Evolutionary conservation across 495 filamentous ascomycete species (phyloP).

Genomic region (Penicillium diatomitis): DNA sequence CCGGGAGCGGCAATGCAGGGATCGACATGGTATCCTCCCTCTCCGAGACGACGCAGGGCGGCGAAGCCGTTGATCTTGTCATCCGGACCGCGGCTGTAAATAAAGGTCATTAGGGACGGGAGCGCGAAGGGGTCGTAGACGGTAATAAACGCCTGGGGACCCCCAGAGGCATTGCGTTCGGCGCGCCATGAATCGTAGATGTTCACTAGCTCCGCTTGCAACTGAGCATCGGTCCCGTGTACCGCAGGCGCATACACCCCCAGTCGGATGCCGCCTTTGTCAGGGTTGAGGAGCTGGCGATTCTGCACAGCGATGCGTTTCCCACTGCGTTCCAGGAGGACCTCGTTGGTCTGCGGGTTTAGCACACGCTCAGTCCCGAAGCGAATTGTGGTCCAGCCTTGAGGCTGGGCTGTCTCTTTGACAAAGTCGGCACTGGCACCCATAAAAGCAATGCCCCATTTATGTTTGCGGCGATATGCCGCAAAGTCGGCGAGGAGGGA

Average conservation of each 20-base stretch:
- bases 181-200: slow-evolving; percentile 34
- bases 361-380: slow-evolving; percentile 34
- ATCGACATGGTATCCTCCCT: slow-evolving; percentile 34
- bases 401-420: slow-evolving; percentile 12
- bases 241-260: slow-evolving; percentile 26
- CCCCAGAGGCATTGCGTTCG: slow-evolving; percentile 18
- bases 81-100: slow-evolving; percentile 27
- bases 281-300: slow-evolving; percentile 24
- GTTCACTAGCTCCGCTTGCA: slow-evolving; percentile 23
- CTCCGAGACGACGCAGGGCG: slow-evolving; percentile 27
- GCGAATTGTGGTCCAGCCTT: slow-evolving; percentile 28
- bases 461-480: slow-evolving; percentile 18
- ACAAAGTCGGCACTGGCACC: slow-evolving; percentile 26
- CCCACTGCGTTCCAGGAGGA: slow-evolving; percentile 26
- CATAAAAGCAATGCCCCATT: slow-evolving; percentile 29
- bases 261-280: slow-evolving; percentile 25
- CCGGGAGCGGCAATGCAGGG: slow-evolving; percentile 31
- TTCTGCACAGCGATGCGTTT: slow-evolving; percentile 32
- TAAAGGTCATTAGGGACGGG: slow-evolving; percentile 33
- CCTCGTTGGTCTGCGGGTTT: slow-evolving; percentile 32
- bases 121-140: slow-evolving; percentile 36
- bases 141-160: slow-evolving; percentile 33
- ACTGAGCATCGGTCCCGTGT: slow-evolving; percentile 13
- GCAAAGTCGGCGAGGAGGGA: slow-evolving; percentile 28
- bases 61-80: slow-evolving; percentile 30